Base-by-base conservation (phyloP, 1,139 yeast genomes). In the Pneumocystis murina region DNA sequence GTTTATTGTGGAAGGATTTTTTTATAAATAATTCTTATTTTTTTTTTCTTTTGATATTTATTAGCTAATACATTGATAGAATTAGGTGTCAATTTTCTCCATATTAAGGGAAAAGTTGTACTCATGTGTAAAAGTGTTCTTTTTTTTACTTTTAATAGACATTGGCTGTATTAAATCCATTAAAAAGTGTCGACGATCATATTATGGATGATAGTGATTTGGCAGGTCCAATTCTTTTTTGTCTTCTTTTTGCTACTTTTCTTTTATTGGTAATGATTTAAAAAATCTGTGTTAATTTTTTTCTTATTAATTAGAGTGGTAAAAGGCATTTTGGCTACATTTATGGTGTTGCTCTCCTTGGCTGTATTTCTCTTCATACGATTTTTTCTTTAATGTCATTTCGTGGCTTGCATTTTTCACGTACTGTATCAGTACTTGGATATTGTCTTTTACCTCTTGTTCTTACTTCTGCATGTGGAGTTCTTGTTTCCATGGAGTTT, bases 291-390 rank as follows among this genome's bases (percentile, higher is more conserved):
- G 10, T 62, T 35, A 10, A 20, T 14, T 35, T 17, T 20, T 48
- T 4, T 40, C 59, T 33, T 35, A 43, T 20, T 36, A 28, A 33
- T 16, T 20, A 55, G 65, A 82, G 95, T 1, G 98, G 99, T 16
- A 92, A 91, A 72, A 89, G 91, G 24, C 97, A 92, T 73, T 92
- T 92, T 73, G 97, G 98, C 2, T 94, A 94, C 74, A 88, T 92
- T 64, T 92, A 92, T 72, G 98, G 98, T 36, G 95, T 92, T 60
- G 98, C 97, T 0, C 77, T 94, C 62, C 84, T 91, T 69, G 99
- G 99, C 16, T 87, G 95, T 1, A 72, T 89, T 20, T 84, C 95
- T 58, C 82, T 90, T 69, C 97, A 91, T 74, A 82, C 82, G 69
- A 79, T 94, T 66, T 85, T 94, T 73, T 89, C 87, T 73, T 79